Conservation (phyloP, 768 basidiomycete genomes). For the Rhizopogon vulgaris region DNA sequence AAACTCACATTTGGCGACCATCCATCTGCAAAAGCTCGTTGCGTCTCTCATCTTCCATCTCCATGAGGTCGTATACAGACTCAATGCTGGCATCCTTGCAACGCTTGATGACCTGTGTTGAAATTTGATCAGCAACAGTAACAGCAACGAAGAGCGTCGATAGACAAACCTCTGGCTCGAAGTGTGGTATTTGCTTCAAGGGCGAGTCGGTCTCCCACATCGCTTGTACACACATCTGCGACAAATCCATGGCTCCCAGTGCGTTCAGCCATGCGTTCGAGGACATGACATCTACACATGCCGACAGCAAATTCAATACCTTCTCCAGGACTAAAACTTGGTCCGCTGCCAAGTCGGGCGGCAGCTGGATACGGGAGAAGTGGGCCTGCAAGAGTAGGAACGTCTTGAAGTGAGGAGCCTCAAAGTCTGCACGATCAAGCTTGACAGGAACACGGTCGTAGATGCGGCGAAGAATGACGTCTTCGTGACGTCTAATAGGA, state of each 20-base stretch:
- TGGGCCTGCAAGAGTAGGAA: slow-evolving; percentile 96
- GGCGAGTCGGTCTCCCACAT: slow-evolving; percentile 98
- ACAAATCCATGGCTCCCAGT: slow-evolving; percentile 93
- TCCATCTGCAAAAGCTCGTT: slow-evolving; percentile 81
- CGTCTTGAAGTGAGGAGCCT: slow-evolving; percentile 96
- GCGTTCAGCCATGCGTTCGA: slow-evolving; percentile 95
- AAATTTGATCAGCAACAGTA: not conserved
- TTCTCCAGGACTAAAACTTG: slow-evolving; percentile 85
- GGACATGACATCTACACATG: slow-evolving; percentile 97
- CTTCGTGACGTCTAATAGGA: slow-evolving; percentile 94
- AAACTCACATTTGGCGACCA: slow-evolving; percentile 73
- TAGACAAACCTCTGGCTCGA: slow-evolving; percentile 71
- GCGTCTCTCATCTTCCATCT: slow-evolving; percentile 91
- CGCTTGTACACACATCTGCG: slow-evolving; percentile 98
- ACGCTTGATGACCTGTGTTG: slow-evolving; percentile 63
- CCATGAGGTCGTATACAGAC: slow-evolving; percentile 96
- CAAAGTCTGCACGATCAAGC: slow-evolving; percentile 76
- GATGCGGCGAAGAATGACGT: slow-evolving; percentile 73
- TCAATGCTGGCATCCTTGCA: slow-evolving; percentile 80
- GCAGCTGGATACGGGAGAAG: slow-evolving; percentile 88
- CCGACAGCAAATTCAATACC: slow-evolving; percentile 84
- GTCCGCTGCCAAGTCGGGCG: slow-evolving; percentile 90
- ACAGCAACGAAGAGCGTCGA: not conserved
- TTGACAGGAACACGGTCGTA: slow-evolving; percentile 98
- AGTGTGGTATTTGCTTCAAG: slow-evolving; percentile 93